Percentiles rank a stretch among this genome's conserved stretches.
These are phyloP conservation scores for Zymoseptoria tritici DNA, from an alignment of 2,329 filamentous ascomycete genomes.

Conservation along the genomic window DNA sequence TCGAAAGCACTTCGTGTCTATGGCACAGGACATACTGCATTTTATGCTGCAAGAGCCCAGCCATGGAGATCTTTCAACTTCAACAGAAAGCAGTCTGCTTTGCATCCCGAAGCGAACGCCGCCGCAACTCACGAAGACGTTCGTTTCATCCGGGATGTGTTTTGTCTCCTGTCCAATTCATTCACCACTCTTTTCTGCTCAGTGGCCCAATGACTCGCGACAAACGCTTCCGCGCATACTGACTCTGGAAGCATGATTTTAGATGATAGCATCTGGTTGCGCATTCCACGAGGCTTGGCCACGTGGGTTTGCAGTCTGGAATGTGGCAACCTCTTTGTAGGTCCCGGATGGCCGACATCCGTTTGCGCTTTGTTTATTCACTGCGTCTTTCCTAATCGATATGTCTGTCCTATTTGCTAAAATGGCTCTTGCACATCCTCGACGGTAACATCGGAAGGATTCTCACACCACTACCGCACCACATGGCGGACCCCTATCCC, in stretches of 20 bases:
- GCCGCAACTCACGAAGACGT: too few species aligned
- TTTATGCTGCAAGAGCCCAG: too few species aligned
- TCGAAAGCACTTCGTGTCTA: too few species aligned
- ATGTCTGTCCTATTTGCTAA: background rate
- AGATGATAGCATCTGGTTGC: background rate
- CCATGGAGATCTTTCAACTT: too few species aligned
- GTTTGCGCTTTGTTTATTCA: background rate
- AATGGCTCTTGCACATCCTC: background rate
- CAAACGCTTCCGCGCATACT: background rate
- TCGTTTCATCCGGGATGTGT: too few species aligned
- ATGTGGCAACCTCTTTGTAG: background rate
- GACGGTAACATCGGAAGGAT: background rate
- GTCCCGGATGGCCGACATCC: background rate
- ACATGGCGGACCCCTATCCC: background rate
- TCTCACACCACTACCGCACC: background rate
- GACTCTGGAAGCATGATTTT: background rate
- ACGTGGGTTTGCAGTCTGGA: background rate
- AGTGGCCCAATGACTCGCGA: background rate
- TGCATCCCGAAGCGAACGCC: too few species aligned
- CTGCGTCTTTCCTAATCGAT: background rate
- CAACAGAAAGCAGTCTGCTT: too few species aligned
- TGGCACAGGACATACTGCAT: too few species aligned
- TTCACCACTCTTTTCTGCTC: background rate
- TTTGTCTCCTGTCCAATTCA: too few species aligned
- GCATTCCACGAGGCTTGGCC: background rate